Conservation (phyloP, 495 filamentous ascomycete genomes). For the Thermothielavioides terrestris region DNA sequence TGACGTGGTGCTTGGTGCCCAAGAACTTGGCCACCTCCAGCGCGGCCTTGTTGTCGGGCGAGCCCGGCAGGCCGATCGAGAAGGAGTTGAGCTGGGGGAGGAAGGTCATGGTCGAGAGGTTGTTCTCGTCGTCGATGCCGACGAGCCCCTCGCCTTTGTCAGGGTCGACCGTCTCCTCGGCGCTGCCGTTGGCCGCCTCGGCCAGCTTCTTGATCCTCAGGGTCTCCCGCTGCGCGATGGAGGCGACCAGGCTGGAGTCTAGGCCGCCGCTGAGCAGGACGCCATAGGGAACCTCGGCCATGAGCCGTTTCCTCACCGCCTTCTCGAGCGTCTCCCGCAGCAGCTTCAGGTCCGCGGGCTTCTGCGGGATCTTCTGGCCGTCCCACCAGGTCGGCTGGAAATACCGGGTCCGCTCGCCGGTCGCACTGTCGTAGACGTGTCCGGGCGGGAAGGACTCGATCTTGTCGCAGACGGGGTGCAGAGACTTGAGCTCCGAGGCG, state of each 20-base stretch:
- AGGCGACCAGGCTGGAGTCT: conserved; percentile 88
- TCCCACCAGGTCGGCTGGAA: conserved; percentile 94
- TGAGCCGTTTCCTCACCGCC: conserved; percentile 89
- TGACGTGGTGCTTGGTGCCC: conserved; percentile 92
- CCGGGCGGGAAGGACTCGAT: conserved; percentile 91
- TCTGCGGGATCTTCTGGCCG: conserved; percentile 62
- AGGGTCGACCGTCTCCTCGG: conserved; percentile 36
- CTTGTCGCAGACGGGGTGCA: conserved; percentile 90
- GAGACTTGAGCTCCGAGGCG: conserved; percentile 90
- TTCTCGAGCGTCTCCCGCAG: conserved; percentile 77
- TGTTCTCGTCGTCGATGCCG: conserved; percentile 85
- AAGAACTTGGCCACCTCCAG: conserved; percentile 87
- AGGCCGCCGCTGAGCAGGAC: conserved; percentile 91
- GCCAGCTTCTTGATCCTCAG: conserved; percentile 59
- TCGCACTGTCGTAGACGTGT: conserved; percentile 90
- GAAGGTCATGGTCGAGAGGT: conserved; percentile 81
- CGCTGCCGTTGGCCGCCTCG: conserved; percentile 36
- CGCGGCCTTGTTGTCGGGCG: conserved; percentile 85
- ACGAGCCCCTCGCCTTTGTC: conserved; percentile 62
- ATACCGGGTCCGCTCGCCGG: conserved; percentile 70
- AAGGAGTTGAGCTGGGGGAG: conserved; percentile 95
- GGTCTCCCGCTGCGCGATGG: conserved; percentile 91
- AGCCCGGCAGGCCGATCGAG: conserved; percentile 87
- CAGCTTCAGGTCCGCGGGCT: conserved; percentile 69
- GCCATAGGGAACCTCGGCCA: conserved; percentile 98